Percentiles rank a stretch among this genome's conserved stretches.
These are phyloP conservation scores for Phytophthora palmivora DNA, from an alignment of 352 stramenopile species.

Conservation along the genomic window DNA sequence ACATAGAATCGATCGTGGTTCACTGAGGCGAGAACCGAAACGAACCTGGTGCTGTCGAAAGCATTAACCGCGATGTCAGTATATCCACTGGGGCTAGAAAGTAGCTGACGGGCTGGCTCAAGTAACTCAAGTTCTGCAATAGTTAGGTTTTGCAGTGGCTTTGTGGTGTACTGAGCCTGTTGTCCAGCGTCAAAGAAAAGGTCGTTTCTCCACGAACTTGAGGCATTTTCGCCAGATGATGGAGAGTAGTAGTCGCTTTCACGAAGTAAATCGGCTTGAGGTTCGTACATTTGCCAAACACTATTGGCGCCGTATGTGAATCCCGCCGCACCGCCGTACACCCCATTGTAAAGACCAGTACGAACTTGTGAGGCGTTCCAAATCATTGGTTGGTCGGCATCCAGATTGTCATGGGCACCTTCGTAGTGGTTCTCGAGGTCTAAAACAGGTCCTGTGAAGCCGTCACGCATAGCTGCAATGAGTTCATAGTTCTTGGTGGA, in stretches of 20 bases:
- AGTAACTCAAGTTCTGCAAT: conserved; percentile 5
- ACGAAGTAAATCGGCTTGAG: conserved; percentile 1
- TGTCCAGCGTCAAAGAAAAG: conserved; percentile 31
- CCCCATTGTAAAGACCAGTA: too few relatives aligned
- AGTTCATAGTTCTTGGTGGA: conserved; percentile 31
- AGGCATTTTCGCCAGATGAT: conserved; percentile 17
- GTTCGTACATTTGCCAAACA: conserved; percentile 39
- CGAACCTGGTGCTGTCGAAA: too few relatives aligned
- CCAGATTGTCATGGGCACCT: conserved; percentile 24
- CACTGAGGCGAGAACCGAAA: too few relatives aligned
- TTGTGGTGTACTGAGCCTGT: conserved; percentile 28
- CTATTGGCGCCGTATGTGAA: conserved; percentile 35
- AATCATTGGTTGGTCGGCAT: background rate
- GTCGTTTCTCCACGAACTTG: conserved; percentile 27
- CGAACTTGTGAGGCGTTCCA: too few relatives aligned
- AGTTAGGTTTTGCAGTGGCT: conserved; percentile 14
- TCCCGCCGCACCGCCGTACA: too few relatives aligned
- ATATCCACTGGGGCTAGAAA: too few relatives aligned
- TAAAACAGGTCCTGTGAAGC: conserved; percentile 28
- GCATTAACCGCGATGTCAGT: too few relatives aligned
- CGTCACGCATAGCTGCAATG: conserved; percentile 19
- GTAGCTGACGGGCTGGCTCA: conserved; percentile 16
- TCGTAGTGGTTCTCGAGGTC: too few relatives aligned
- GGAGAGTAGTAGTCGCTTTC: conserved; percentile 26
- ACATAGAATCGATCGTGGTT: conserved; percentile 14